Conservation (phyloP, 192 early-diverging fungal species). For the Spizellomyces sp. region DNA sequence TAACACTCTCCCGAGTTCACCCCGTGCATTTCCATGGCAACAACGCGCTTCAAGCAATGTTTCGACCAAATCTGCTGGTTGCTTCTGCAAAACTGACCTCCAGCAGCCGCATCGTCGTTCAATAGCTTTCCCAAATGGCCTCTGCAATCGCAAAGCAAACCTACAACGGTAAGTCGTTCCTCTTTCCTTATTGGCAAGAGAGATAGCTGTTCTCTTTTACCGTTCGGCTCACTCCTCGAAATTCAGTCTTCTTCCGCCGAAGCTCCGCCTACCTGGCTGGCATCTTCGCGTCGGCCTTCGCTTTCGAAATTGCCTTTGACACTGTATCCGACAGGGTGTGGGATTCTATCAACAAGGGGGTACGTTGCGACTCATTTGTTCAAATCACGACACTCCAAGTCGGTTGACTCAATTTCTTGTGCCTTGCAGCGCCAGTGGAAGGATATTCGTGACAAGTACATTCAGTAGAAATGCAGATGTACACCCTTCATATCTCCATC, state of each 20-base stretch:
- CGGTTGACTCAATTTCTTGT: neutral
- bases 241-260: slow-evolving; percentile 63
- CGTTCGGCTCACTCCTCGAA: neutral
- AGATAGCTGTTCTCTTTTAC: neutral
- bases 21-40: too few relatives aligned
- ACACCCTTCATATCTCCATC: neutral
- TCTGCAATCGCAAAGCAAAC: slow-evolving; percentile 17
- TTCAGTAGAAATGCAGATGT: slow-evolving; percentile 14
- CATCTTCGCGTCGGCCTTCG: slow-evolving; percentile 72
- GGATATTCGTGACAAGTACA: slow-evolving; percentile 75
- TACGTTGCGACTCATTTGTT: slow-evolving; percentile 48
- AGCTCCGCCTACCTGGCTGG: slow-evolving; percentile 70
- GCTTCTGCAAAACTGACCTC: too few relatives aligned
- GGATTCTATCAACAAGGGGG: slow-evolving; percentile 76
- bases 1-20: too few relatives aligned
- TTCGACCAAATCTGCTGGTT: too few relatives aligned
- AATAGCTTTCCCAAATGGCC: slow-evolving; percentile 4
- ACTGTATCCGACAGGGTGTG: slow-evolving; percentile 59
- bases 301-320: slow-evolving; percentile 74
- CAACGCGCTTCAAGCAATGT: too few relatives aligned
- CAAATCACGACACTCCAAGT: neutral
- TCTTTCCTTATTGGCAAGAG: neutral
- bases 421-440: slow-evolving; percentile 77
- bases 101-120: too few relatives aligned
- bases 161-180: slow-evolving; percentile 14